Evolutionary conservation across 352 stramenopile genomes (phyloP), one percentile per base, ranked within the genome.

Genomic region (Pythium grandisporangium): DNA sequence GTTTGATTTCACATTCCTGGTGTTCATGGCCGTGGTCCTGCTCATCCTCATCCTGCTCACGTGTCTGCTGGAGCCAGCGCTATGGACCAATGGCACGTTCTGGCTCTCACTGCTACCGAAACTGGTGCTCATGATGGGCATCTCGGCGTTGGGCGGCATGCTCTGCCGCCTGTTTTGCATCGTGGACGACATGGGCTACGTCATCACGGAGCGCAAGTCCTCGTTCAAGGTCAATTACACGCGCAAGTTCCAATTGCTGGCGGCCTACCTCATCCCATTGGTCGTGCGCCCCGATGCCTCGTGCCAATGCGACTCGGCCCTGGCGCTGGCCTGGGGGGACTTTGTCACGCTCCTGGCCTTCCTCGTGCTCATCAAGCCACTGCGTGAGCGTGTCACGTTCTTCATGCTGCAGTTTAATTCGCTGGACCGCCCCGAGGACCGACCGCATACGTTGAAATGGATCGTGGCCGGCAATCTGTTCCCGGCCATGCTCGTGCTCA

Each of bases 401-500:
- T 90, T 92, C 44, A 92, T 92, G 79, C 66, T 92, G 39, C 79
- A 92, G 61, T 92, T 92, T 60, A 92, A 92, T 61, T 88, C 79
- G 40, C 63, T 92, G 17, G 79, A 90, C 47, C 79, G 79, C 14
- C 79, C 79, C 1, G 79, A 92, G 41, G 79, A 92, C 47, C 71
- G 79, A 10, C 79, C 79, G 22, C 63, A 92, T 63, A 92, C 78
- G 55, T 66, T 92, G 42, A 89, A 84, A 58, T 92, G 78, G 78
- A 78, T 92, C 60, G 81, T 93, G 20, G 74, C 72, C 3, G 79
- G 79, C 16, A 92, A 92, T 50, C 55, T 86, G 30, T 82, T 84
- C 42, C 72, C 76, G n/a, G 63, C 72, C 3, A 67, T 93, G 19
- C 87, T 93, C 37, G 72, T 88, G 37, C 42, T 93, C 53, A 66